These are phyloP conservation scores for Ogataea pini DNA, from an alignment of 805 yeast species.

Conservation along the genomic window DNA sequence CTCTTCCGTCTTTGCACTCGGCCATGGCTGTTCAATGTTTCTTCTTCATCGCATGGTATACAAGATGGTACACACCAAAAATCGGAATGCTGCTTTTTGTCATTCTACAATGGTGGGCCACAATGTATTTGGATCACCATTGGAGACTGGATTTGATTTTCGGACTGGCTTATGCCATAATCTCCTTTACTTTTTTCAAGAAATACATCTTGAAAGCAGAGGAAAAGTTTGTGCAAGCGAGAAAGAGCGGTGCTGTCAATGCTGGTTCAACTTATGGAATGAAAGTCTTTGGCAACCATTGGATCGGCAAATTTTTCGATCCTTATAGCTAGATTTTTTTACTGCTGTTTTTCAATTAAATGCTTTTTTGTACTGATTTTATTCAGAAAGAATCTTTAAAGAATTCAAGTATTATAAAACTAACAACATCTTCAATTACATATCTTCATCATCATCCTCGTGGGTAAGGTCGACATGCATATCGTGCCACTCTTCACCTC, in stretches of 20 bases:
- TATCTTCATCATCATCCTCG: slow-evolving; percentile 44
- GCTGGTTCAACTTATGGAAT: slow-evolving; percentile 59
- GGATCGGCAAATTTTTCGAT: slow-evolving; percentile 56
- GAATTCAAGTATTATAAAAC: too few species aligned
- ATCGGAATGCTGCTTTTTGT: slow-evolving; percentile 46
- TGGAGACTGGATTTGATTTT: slow-evolving; percentile 62
- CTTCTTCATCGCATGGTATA: slow-evolving; percentile 42
- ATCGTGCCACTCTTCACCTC: slow-evolving; percentile 63
- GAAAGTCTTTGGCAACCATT: slow-evolving; percentile 53
- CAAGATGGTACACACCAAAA: slow-evolving; percentile 39
- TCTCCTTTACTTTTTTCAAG: slow-evolving; percentile 42
- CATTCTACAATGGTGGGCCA: slow-evolving; percentile 70
- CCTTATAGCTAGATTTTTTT: slow-evolving; percentile 34
- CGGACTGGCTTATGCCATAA: slow-evolving; percentile 55
- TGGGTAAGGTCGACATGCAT: slow-evolving; percentile 44
- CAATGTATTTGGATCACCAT: slow-evolving; percentile 72
- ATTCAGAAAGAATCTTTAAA: too few species aligned
- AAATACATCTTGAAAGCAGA: slow-evolving; percentile 38
- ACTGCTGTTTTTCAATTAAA: neutral
- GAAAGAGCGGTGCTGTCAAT: slow-evolving; percentile 39
- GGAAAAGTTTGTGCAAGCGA: slow-evolving; percentile 41
- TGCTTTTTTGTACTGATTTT: slow-evolving; percentile 1
- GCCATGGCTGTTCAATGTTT: slow-evolving; percentile 62
- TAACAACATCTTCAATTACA: slow-evolving; percentile 9
- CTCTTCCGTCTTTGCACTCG: slow-evolving; percentile 68